Percentiles rank a stretch among this genome's conserved stretches.
phyloP scores from a whole-genome alignment of 192 early-diverging fungal species.

The Coemansia sp. region DNA sequence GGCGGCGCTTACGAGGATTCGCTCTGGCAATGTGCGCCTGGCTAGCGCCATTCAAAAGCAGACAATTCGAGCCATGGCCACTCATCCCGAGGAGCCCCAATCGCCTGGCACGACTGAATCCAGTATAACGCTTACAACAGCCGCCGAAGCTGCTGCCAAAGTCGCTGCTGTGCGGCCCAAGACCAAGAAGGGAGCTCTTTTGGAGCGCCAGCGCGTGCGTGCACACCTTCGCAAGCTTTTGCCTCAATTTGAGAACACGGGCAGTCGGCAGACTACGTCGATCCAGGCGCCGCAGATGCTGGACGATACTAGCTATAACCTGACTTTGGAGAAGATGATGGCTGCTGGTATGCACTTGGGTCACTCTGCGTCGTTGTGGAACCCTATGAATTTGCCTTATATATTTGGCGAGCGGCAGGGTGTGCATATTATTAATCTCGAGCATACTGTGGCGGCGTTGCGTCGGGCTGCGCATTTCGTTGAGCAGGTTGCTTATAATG shows the following conservation, averaged over 20 bases:
- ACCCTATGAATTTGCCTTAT: constrained; percentile 78
- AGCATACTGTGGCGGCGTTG: constrained; percentile 82
- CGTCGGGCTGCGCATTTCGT: constrained; percentile 77
- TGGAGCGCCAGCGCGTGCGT: constrained; percentile 12
- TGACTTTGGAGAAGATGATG: constrained; percentile 68
- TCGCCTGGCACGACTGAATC: neutral
- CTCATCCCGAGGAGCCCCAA: constrained; percentile 1
- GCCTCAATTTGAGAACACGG: constrained; percentile 14
- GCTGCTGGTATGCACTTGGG: constrained; percentile 90
- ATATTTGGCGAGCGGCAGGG: constrained; percentile 88
- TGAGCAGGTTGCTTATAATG: constrained; percentile 66
- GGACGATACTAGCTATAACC: constrained; percentile 24
- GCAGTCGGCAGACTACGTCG: constrained; percentile 9
- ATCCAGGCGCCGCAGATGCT: constrained; percentile 5
- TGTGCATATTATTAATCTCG: constrained; percentile 91
- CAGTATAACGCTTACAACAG: neutral
- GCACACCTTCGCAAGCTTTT: constrained; percentile 16
- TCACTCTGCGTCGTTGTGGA: constrained; percentile 73
- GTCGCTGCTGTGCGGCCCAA: neutral
- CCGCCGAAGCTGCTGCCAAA: neutral
- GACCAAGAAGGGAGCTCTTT: neutral
- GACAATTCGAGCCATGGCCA: neutral
- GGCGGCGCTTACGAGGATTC: constrained; percentile 7
- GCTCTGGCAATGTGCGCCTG: neutral
- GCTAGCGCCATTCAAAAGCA: neutral